A percentile compares a stretch with the other conserved stretches of the same genome.
These are phyloP conservation scores for Wickerhamomyces bisporus DNA, from an alignment of 805 yeast genomes.

Conservation along the genomic window DNA sequence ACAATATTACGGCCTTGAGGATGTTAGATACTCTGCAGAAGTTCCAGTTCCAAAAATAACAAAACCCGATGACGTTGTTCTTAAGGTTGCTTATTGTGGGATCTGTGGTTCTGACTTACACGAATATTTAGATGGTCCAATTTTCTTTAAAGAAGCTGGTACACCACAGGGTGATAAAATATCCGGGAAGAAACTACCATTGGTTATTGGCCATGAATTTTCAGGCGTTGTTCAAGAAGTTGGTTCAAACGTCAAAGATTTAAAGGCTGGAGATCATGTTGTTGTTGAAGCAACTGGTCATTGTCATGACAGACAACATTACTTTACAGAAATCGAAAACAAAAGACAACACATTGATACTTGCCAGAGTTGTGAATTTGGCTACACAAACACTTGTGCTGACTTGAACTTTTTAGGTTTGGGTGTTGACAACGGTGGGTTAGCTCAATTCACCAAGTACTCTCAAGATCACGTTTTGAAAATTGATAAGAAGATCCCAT, in stretches of 20 bases:
- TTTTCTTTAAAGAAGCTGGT: conserved; percentile 49
- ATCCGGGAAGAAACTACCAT: conserved; percentile 39
- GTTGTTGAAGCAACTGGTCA: conserved; percentile 48
- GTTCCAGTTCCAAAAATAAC: conserved; percentile 31
- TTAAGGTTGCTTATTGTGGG: conserved; percentile 47
- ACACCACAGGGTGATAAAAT: conserved; percentile 27
- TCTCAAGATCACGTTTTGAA: conserved; percentile 35
- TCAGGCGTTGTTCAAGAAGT: conserved; percentile 52
- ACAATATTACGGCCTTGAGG: conserved; percentile 34
- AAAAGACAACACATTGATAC: conserved; percentile 18
- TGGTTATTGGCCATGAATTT: conserved; percentile 59
- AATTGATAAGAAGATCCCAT: conserved; percentile 35
- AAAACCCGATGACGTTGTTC: conserved; percentile 36
- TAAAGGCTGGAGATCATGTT: conserved; percentile 50
- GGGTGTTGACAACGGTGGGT: conserved; percentile 45
- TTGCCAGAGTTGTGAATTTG: conserved; percentile 40
- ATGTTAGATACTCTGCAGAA: conserved; percentile 29
- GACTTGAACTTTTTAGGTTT: conserved; percentile 41
- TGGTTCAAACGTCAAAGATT: conserved; percentile 44
- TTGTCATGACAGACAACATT: conserved; percentile 32
- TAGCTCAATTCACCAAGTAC: conserved; percentile 40
- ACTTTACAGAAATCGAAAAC: conserved; percentile 21
- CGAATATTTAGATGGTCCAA: conserved; percentile 52
- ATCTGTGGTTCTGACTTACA: conserved; percentile 60
- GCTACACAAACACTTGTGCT: conserved; percentile 41